Evolutionary conservation across 257 asterid species (phyloP).

Genomic region (Solanum megistacrolobum): DNA sequence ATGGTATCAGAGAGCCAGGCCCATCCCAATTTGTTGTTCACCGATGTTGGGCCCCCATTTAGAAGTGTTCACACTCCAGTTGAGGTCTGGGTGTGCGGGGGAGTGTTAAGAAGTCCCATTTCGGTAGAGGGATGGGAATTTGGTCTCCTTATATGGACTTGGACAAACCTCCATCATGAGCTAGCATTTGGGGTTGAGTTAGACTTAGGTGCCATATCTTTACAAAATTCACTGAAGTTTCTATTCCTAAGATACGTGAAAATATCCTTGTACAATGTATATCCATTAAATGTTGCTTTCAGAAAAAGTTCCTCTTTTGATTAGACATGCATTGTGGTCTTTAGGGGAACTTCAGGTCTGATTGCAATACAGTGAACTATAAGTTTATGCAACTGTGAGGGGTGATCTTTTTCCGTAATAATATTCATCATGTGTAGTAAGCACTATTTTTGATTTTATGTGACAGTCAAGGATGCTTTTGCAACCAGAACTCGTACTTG

Average conservation of each 20-base stretch:
- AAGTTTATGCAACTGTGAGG: neutral
- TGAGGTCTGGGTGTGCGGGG: no score
- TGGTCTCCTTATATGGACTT: neutral
- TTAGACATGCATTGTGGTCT: neutral
- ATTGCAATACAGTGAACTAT: neutral
- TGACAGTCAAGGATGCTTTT: conserved; percentile 94
- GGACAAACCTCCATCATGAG: neutral
- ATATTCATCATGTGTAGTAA: neutral
- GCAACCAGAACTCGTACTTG: conserved; percentile 86
- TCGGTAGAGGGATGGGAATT: no score
- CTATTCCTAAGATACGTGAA: neutral
- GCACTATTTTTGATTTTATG: neutral
- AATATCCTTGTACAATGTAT: neutral
- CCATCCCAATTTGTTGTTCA: no score
- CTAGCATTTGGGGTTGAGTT: neutral
- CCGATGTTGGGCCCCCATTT: no score
- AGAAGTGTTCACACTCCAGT: no score
- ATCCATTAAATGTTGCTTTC: neutral
- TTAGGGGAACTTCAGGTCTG: neutral
- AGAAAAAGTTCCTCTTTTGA: neutral
- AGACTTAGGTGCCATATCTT: neutral
- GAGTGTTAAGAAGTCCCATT: no score
- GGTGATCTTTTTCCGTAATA: neutral
- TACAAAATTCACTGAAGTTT: neutral
- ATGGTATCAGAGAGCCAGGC: no score